These are phyloP conservation scores for Elasticomyces elasticus DNA, from an alignment of 495 filamentous ascomycete genomes.

Conservation along the genomic window DNA sequence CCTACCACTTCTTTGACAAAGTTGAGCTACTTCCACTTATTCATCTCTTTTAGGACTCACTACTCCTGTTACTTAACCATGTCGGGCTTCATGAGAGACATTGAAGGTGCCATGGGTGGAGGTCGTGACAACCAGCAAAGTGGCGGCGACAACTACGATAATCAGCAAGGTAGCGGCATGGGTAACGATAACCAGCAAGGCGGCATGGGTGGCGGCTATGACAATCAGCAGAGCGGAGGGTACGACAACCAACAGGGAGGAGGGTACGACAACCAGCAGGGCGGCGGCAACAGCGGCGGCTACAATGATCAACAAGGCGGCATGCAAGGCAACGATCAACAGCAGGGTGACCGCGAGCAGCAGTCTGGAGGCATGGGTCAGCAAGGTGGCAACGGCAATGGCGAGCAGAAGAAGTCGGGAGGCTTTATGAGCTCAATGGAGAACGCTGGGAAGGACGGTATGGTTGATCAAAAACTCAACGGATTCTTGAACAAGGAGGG, in stretches of 20 bases:
- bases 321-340: not conserved
- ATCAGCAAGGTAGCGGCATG: not conserved
- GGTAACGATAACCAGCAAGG: constrained; percentile 11
- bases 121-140: constrained; percentile 1
- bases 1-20: not conserved
- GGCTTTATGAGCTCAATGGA: constrained; percentile 4
- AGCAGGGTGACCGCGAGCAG: constrained; percentile 5
- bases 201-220: constrained; percentile 6
- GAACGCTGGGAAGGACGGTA: constrained; percentile 1
- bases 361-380: not conserved
- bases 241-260: constrained; percentile 8
- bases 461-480: constrained; percentile 11
- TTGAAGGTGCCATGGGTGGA: constrained; percentile 7
- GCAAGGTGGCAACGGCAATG: not conserved
- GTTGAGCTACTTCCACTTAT: not conserved
- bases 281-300: constrained; percentile 1
- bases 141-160: not conserved
- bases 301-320: constrained; percentile 2
- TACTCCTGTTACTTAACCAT: not conserved
- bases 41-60: not conserved
- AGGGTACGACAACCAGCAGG: constrained; percentile 2
- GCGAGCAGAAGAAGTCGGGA: constrained; percentile 4
- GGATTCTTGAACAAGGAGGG: constrained; percentile 12
- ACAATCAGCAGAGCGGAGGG: constrained; percentile 5
- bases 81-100: constrained; percentile 1